These are phyloP conservation scores for Saussurea involucrata DNA, from an alignment of 129 eudicot species.

Conservation along the genomic window DNA sequence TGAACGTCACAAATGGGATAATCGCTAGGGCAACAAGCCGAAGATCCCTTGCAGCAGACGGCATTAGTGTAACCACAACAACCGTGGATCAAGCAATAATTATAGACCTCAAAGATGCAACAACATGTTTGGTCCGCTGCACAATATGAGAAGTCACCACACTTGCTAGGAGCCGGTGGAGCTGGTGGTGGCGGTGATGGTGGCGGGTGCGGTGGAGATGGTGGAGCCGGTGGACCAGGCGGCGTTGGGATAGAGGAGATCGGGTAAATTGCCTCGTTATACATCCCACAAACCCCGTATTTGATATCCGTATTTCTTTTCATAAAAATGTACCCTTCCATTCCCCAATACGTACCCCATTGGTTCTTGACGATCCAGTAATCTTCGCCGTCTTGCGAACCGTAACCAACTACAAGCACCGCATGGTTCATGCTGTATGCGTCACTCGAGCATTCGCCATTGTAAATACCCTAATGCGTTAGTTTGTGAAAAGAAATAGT, in stretches of 20 bases:
- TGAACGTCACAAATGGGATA: slow-evolving; percentile 55
- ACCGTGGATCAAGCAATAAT: slow-evolving; percentile 47
- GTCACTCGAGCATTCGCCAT: slow-evolving; percentile 50
- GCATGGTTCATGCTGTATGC: slow-evolving; percentile 52
- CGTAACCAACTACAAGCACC: slow-evolving; percentile 62
- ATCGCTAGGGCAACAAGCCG: slow-evolving; percentile 56
- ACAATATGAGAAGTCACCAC: slow-evolving; percentile 47
- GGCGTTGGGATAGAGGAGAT: slow-evolving; percentile 31
- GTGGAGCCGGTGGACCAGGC: slow-evolving; percentile 33
- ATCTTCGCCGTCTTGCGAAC: slow-evolving; percentile 41
- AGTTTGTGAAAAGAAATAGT: not conserved
- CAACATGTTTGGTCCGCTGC: slow-evolving; percentile 51
- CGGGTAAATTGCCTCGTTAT: slow-evolving; percentile 56
- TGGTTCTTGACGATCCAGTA: slow-evolving; percentile 74
- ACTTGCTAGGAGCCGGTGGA: slow-evolving; percentile 42
- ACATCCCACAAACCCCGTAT: slow-evolving; percentile 64
- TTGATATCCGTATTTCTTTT: slow-evolving; percentile 22
- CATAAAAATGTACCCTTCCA: slow-evolving; percentile 54
- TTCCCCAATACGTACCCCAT: slow-evolving; percentile 71
- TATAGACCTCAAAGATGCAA: slow-evolving; percentile 43
- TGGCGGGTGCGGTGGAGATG: slow-evolving; percentile 27
- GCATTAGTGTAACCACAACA: slow-evolving; percentile 51
- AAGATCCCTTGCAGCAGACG: slow-evolving; percentile 49
- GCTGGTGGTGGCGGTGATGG: slow-evolving; percentile 35
- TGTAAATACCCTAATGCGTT: slow-evolving; percentile 43